These are phyloP conservation scores for Pythium insidiosum DNA, from an alignment of 352 stramenopile genomes.

Conservation along the genomic window DNA sequence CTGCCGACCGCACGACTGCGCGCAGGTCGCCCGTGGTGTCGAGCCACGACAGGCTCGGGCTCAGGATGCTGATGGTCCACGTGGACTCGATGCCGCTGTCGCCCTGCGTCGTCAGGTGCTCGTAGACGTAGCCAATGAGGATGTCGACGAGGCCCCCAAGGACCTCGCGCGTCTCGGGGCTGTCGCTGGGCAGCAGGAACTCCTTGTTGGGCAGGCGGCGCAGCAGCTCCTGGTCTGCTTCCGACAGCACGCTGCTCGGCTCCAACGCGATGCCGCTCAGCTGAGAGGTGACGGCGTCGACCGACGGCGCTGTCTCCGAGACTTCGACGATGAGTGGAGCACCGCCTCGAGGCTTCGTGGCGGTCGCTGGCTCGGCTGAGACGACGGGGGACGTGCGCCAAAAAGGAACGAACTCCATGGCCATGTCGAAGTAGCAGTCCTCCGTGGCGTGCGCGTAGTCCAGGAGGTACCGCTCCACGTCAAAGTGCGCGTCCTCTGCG, in stretches of 20 bases:
- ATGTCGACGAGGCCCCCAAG: constrained; percentile 90
- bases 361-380: background rate
- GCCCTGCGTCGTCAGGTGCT: constrained; percentile 92
- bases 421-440: constrained; percentile 91
- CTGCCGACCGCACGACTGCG: constrained; percentile 52
- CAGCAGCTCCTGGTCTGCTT: constrained; percentile 71
- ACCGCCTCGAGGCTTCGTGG: background rate
- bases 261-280: background rate
- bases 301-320: background rate
- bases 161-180: constrained; percentile 46
- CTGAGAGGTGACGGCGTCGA: background rate
- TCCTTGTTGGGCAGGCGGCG: constrained; percentile 67
- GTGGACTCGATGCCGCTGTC: constrained; percentile 95
- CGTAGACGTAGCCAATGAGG: constrained; percentile 94
- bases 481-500: constrained; percentile 91
- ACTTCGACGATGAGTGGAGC: constrained; percentile 33
- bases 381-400: constrained; percentile 64
- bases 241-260: constrained; percentile 22
- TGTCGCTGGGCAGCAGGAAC: constrained; percentile 54
- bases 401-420: constrained; percentile 86
- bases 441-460: constrained; percentile 89
- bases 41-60: constrained; percentile 92
- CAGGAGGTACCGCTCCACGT: constrained; percentile 93
- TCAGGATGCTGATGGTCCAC: constrained; percentile 95
- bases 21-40: constrained; percentile 63